Evolutionary conservation across 768 basidiomycete species (phyloP).

Genomic region (Macrolepiota dolichaula): DNA sequence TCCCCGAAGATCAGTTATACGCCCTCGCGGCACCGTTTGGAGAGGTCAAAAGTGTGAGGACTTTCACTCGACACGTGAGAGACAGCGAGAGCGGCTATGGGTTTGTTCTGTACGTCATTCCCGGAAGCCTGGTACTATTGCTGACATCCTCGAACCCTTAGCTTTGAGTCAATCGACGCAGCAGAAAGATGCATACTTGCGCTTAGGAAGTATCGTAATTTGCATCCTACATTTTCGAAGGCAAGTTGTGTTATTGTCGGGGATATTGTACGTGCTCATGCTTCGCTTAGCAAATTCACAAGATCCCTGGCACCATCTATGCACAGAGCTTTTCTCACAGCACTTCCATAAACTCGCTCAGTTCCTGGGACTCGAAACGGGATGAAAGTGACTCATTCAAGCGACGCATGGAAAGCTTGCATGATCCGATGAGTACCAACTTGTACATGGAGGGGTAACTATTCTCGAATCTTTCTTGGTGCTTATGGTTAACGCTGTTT

Average conservation of each 20-base stretch:
- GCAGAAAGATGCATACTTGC: slow-evolving; percentile 74
- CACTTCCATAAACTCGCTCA: slow-evolving; percentile 17
- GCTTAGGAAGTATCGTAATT: slow-evolving; percentile 66
- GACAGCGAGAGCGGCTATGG: slow-evolving; percentile 74
- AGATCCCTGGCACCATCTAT: slow-evolving; percentile 75
- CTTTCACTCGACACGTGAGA: slow-evolving; percentile 80
- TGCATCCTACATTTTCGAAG: slow-evolving; percentile 88
- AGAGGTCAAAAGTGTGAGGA: slow-evolving; percentile 70
- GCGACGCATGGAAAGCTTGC: slow-evolving; percentile 72
- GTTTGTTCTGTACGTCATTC: slow-evolving; percentile 64
- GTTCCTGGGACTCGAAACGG: slow-evolving; percentile 19
- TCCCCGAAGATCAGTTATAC: slow-evolving; percentile 75
- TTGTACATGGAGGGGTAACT: slow-evolving; percentile 75
- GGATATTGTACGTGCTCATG: background rate
- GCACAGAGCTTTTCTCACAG: slow-evolving; percentile 30
- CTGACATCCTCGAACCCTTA: slow-evolving; percentile 22
- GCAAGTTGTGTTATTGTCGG: slow-evolving; percentile 29
- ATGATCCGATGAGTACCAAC: slow-evolving; percentile 67
- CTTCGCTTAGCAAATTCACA: slow-evolving; percentile 58
- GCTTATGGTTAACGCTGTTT: background rate
- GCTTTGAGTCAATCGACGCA: slow-evolving; percentile 63
- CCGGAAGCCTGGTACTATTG: background rate
- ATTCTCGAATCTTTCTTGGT: background rate
- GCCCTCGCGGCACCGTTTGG: slow-evolving; percentile 73
- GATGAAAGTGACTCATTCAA: slow-evolving; percentile 54